Conservation (phyloP, 441 rosid species). For the Melastoma candidum region DNA sequence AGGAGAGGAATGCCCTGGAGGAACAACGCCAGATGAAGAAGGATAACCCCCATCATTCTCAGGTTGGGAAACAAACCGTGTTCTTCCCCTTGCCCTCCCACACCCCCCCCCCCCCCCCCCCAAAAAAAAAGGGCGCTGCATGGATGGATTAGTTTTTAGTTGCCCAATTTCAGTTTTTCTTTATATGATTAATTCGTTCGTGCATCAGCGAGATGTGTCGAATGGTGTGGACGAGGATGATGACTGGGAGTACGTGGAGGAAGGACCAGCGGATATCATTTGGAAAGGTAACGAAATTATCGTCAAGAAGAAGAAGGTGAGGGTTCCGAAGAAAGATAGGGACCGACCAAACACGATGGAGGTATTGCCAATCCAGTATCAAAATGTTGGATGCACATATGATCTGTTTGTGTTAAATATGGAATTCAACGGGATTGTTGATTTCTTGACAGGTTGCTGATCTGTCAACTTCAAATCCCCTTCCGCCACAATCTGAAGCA, state of each 20-base stretch:
- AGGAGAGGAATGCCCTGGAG: slow-evolving; percentile 31
- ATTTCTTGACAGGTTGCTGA: slow-evolving; percentile 43
- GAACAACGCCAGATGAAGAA: slow-evolving; percentile 4
- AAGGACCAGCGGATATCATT: slow-evolving; percentile 86
- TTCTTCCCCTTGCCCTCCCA: no score
- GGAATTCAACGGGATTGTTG: not conserved
- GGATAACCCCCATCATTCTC: slow-evolving; percentile 17
- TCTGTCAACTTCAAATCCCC: slow-evolving; percentile 87
- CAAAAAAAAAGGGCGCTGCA: no score
- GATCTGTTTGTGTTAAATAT: not conserved
- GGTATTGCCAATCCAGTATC: slow-evolving; percentile 28
- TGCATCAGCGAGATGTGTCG: slow-evolving; percentile 28
- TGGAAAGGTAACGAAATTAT: slow-evolving; percentile 88
- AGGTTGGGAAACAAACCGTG: slow-evolving; percentile 22
- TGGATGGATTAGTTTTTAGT: no score
- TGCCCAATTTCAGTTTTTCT: not conserved
- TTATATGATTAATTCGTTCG: not conserved
- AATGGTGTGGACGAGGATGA: slow-evolving; percentile 34
- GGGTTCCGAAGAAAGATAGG: slow-evolving; percentile 47
- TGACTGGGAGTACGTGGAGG: slow-evolving; percentile 79
- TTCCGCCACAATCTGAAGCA: slow-evolving; percentile 72
- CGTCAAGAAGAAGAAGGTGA: slow-evolving; percentile 66
- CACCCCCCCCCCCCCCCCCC: no score
- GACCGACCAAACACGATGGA: slow-evolving; percentile 23
- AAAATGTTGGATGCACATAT: not conserved